phyloP scores from a whole-genome alignment of 306 rosid genomes.

The Sechiopsis laciniata region DNA sequence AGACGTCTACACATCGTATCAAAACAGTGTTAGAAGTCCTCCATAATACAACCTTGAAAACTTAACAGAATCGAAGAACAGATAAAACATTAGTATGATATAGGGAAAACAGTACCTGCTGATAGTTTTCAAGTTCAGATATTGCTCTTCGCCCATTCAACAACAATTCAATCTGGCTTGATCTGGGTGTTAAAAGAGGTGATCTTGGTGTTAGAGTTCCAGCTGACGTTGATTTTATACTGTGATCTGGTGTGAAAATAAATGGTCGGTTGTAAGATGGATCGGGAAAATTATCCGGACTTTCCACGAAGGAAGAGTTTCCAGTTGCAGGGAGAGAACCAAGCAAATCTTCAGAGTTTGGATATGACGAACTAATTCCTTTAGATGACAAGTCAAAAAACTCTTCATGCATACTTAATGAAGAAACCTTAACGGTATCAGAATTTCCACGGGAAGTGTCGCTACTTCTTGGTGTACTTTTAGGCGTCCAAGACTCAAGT shows the following conservation, averaged over 20 bases:
- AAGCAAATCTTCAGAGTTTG: slow-evolving; percentile 47
- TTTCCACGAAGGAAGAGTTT: slow-evolving; percentile 46
- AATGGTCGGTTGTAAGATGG: slow-evolving; percentile 39
- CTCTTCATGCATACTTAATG: slow-evolving; percentile 55
- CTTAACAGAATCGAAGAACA: not conserved
- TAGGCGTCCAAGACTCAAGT: slow-evolving; percentile 63
- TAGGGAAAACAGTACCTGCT: slow-evolving; percentile 49
- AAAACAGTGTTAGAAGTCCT: not conserved
- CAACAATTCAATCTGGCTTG: slow-evolving; percentile 71
- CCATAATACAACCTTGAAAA: not conserved
- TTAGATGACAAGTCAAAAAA: slow-evolving; percentile 56
- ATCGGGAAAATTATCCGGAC: slow-evolving; percentile 40
- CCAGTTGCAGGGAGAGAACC: slow-evolving; percentile 48
- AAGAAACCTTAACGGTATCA: slow-evolving; percentile 45
- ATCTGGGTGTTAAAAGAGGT: slow-evolving; percentile 73
- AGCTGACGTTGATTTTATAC: slow-evolving; percentile 50
- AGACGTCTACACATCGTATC: not conserved
- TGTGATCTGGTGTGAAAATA: slow-evolving; percentile 38
- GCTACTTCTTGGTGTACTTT: slow-evolving; percentile 51
- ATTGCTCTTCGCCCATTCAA: slow-evolving; percentile 57
- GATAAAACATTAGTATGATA: not conserved
- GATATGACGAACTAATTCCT: slow-evolving; percentile 36
- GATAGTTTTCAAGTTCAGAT: slow-evolving; percentile 69
- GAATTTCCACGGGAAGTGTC: slow-evolving; percentile 52
- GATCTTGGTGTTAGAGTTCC: slow-evolving; percentile 93